phyloP scores from a whole-genome alignment of 768 basidiomycete genomes.

The Dioszegia hungarica region DNA sequence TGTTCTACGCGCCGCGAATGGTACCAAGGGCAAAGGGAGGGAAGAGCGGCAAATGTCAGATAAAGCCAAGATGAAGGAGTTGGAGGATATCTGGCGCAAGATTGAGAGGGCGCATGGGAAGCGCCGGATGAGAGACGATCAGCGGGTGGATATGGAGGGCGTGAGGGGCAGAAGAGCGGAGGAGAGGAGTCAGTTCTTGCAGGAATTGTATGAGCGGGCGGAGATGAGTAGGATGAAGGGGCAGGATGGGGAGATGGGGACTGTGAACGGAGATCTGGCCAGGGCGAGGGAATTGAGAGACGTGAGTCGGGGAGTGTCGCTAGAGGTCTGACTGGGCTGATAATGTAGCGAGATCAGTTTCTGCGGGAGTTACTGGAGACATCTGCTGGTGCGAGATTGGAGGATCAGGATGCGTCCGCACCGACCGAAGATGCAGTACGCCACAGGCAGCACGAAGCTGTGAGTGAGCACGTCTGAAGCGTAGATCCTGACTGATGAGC shows the following conservation, averaged over 20 bases:
- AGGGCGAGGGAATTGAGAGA: slow-evolving; percentile 28
- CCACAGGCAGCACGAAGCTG: background rate
- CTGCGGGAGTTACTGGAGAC: slow-evolving; percentile 27
- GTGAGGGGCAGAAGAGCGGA: background rate
- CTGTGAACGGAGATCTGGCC: slow-evolving; percentile 23
- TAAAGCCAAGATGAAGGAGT: slow-evolving; percentile 57
- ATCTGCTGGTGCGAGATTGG: slow-evolving; percentile 19
- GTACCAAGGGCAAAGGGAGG: slow-evolving; percentile 8
- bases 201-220: slow-evolving; percentile 12
- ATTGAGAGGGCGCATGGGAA: slow-evolving; percentile 48
- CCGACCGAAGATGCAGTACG: background rate
- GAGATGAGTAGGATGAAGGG: slow-evolving; percentile 14
- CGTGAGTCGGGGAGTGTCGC: slow-evolving; percentile 12
- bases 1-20: background rate
- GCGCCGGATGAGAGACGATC: slow-evolving; percentile 21
- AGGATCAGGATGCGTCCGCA: slow-evolving; percentile 25
- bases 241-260: slow-evolving; percentile 17
- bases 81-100: slow-evolving; percentile 48
- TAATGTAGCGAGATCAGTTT: slow-evolving; percentile 25
- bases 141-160: slow-evolving; percentile 12
- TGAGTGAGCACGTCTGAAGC: background rate
- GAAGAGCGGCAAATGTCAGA: slow-evolving; percentile 55
- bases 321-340: background rate
- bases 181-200: slow-evolving; percentile 22
- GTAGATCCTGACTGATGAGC: background rate